A percentile compares a stretch with the other conserved stretches of the same genome.
phyloP scores from a whole-genome alignment of 148 eudicot species.

The Diospyros lotus region DNA sequence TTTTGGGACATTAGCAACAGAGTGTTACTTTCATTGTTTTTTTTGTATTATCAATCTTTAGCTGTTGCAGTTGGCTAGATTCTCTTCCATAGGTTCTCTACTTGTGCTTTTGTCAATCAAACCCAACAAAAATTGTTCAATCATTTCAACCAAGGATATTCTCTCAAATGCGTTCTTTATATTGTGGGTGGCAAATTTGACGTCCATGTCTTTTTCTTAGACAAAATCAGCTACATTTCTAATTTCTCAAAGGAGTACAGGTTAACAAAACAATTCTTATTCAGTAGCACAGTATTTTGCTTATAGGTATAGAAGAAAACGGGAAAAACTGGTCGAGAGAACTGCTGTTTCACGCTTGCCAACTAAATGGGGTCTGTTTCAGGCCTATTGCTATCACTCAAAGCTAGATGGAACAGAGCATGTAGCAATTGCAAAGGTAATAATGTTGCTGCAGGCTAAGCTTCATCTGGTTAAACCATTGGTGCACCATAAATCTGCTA shows the following conservation, averaged over 20 bases:
- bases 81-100: too few species aligned
- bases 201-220: too few species aligned
- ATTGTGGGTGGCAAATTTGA: too few species aligned
- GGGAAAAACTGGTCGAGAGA: constrained; percentile 82
- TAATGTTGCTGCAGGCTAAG: neutral
- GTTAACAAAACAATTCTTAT: neutral
- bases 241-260: neutral
- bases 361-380: constrained; percentile 76
- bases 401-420: constrained; percentile 85
- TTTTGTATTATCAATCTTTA: too few species aligned
- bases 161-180: too few species aligned
- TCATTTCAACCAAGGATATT: too few species aligned
- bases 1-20: too few species aligned
- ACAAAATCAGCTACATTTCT: too few species aligned
- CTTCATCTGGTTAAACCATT: neutral
- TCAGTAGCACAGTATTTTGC: neutral
- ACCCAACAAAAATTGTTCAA: too few species aligned
- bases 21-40: too few species aligned
- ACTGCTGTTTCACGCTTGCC: constrained; percentile 61
- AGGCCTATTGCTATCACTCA: constrained; percentile 62
- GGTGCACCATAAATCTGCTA: neutral
- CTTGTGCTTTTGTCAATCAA: too few species aligned
- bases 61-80: too few species aligned
- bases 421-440: constrained; percentile 74
- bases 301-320: constrained; percentile 72